Conservation (phyloP, 176 grass and related monocot genomes). For the Stipa capillata region DNA sequence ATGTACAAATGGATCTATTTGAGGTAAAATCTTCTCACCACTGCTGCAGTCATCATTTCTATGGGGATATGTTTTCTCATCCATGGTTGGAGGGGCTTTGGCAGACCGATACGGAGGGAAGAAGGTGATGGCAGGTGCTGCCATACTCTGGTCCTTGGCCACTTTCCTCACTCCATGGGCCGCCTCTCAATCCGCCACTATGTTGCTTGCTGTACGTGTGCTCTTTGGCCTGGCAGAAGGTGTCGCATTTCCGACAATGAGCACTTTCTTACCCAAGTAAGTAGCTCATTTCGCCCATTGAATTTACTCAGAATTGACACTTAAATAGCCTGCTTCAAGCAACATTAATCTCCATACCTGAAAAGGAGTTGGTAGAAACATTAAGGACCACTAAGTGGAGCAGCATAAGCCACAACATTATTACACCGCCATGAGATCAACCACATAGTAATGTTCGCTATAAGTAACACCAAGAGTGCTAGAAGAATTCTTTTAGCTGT, state of each 20-base stretch:
- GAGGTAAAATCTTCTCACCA: not conserved
- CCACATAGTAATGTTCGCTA: not conserved
- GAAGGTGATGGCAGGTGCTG: slow-evolving; percentile 81
- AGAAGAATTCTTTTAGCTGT: not conserved
- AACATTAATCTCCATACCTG: not conserved
- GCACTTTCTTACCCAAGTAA: slow-evolving; percentile 87
- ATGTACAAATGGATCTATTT: not conserved
- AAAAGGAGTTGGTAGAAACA: not conserved
- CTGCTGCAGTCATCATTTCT: slow-evolving; percentile 81
- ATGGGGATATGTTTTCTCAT: slow-evolving; percentile 91
- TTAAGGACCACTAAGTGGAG: slow-evolving; percentile 5
- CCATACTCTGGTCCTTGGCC: slow-evolving; percentile 78
- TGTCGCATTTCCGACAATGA: slow-evolving; percentile 97
- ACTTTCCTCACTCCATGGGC: slow-evolving; percentile 96
- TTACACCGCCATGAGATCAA: not conserved
- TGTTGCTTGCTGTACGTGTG: slow-evolving; percentile 62
- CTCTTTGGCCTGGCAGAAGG: slow-evolving; percentile 91
- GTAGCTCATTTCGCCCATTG: not conserved
- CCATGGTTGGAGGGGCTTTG: slow-evolving; percentile 85
- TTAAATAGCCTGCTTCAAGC: not conserved
- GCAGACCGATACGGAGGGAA: slow-evolving; percentile 91
- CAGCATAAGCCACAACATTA: not conserved
- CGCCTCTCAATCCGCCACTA: slow-evolving; percentile 50
- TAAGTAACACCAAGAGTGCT: not conserved
- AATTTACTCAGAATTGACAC: not conserved